phyloP scores from a whole-genome alignment of 2,329 filamentous ascomycete species.

The Hymenoscyphus occultus region DNA sequence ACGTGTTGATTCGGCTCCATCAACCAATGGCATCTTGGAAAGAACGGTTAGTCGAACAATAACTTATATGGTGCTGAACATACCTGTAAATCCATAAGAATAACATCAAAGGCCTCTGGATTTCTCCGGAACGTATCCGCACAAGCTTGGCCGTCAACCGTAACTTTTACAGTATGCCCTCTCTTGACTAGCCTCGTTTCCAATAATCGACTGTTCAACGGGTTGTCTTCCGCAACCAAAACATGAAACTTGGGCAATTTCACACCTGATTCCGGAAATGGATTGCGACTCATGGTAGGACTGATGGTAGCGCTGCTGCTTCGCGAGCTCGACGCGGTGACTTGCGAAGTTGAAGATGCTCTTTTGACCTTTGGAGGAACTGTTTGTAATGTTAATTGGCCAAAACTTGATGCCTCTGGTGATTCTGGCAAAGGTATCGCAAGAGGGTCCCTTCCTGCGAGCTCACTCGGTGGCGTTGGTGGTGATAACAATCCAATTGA shows the following conservation, averaged over 20 bases:
- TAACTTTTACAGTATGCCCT: slow-evolving; percentile 67
- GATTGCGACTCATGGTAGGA: slow-evolving; percentile 7
- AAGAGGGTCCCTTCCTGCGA: slow-evolving; percentile 8
- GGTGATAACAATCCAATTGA: slow-evolving; percentile 9
- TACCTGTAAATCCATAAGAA: slow-evolving; percentile 28
- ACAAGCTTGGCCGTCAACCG: slow-evolving; percentile 71
- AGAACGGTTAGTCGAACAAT: background rate
- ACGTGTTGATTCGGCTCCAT: slow-evolving; percentile 21
- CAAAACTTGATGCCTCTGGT: background rate
- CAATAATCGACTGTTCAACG: slow-evolving; percentile 76
- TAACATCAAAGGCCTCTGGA: slow-evolving; percentile 22
- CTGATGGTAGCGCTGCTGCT: slow-evolving; percentile 1
- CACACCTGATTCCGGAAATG: slow-evolving; percentile 10
- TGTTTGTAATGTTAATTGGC: background rate
- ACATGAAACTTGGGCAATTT: slow-evolving; percentile 41
- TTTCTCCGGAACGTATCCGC: slow-evolving; percentile 67
- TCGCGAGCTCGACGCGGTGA: background rate
- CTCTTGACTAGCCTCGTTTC: slow-evolving; percentile 72
- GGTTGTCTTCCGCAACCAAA: slow-evolving; percentile 76
- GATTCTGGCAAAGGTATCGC: background rate
- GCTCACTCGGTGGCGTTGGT: slow-evolving; percentile 18
- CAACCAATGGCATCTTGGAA: slow-evolving; percentile 25
- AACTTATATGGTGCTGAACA: background rate
- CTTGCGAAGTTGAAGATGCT: background rate
- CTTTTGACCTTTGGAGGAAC: background rate